A percentile compares a stretch with the other conserved stretches of the same genome.
Evolutionary conservation across 805 yeast genomes (phyloP).

Genomic region (Candida loeiensis): DNA sequence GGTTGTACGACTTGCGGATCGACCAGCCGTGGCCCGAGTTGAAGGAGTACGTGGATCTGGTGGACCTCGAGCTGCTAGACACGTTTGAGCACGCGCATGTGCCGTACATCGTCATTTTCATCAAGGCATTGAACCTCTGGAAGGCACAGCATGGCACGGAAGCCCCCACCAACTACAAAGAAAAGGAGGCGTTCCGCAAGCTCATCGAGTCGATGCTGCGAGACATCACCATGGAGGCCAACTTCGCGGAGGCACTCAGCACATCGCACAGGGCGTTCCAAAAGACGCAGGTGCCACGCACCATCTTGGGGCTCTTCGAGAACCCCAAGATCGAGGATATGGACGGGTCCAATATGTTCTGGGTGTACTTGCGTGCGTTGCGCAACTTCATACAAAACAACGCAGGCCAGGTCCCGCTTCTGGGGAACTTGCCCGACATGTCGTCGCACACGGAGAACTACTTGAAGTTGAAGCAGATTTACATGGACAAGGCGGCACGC

Average conservation of each 20-base stretch:
- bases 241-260: constrained; percentile 37
- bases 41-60: constrained; percentile 43
- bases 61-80: constrained; percentile 46
- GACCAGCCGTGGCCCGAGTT: constrained; percentile 73
- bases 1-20: constrained; percentile 62
- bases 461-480: constrained; percentile 54
- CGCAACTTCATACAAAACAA: constrained; percentile 41
- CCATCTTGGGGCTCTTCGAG: constrained; percentile 21
- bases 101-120: constrained; percentile 64
- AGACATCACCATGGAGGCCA: constrained; percentile 50
- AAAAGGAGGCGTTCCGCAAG: constrained; percentile 39
- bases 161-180: constrained; percentile 37
- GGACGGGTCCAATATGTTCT: constrained; percentile 41
- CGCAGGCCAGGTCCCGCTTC: constrained; percentile 54
- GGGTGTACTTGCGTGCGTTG: constrained; percentile 60
- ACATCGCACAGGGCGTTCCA: constrained; percentile 37
- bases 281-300: constrained; percentile 31
- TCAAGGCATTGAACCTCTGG: constrained; percentile 52
- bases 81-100: constrained; percentile 52
- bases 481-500: constrained; percentile 47
- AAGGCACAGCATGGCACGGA: constrained; percentile 21
- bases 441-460: constrained; percentile 68
- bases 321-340: constrained; percentile 18
- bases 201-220: constrained; percentile 37
- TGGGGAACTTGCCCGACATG: constrained; percentile 86